These are phyloP conservation scores for Xylaria nigripes DNA, from an alignment of 495 filamentous ascomycete species.

Conservation along the genomic window DNA sequence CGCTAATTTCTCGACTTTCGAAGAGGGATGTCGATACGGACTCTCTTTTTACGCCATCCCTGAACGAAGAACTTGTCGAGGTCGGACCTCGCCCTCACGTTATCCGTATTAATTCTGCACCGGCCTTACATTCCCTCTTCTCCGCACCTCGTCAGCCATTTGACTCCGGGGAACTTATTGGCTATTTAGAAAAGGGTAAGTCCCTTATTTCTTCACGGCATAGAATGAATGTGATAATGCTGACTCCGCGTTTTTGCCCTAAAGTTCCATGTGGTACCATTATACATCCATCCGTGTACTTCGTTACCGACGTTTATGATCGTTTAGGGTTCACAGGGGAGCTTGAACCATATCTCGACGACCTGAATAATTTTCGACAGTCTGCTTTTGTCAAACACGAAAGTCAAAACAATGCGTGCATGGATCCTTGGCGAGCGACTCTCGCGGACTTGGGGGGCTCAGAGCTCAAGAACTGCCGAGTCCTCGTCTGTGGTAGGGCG, in stretches of 20 bases:
- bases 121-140: slow-evolving; percentile 5
- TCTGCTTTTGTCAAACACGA: slow-evolving; percentile 8
- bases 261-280: slow-evolving; percentile 23
- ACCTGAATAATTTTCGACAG: slow-evolving; percentile 6
- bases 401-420: slow-evolving; percentile 8
- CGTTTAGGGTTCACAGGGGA: slow-evolving; percentile 5
- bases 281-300: slow-evolving; percentile 30
- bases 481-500: slow-evolving; percentile 30
- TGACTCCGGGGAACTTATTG: slow-evolving; percentile 2
- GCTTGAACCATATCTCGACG: slow-evolving; percentile 6
- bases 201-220: neutral
- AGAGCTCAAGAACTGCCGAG: slow-evolving; percentile 20
- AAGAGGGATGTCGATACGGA: slow-evolving; percentile 2
- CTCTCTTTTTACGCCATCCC: slow-evolving; percentile 2
- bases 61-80: slow-evolving; percentile 1
- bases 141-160: slow-evolving; percentile 6
- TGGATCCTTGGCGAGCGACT: slow-evolving; percentile 10
- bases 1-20: neutral
- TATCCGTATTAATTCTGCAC: slow-evolving; percentile 6
- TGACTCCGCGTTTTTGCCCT: neutral
- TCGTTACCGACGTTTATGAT: slow-evolving; percentile 20
- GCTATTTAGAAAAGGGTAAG: slow-evolving; percentile 9
- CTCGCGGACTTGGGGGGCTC: slow-evolving; percentile 7
- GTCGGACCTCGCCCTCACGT: slow-evolving; percentile 7
- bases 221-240: neutral